These are phyloP conservation scores for Pseudonitzschia multistriata DNA, from an alignment of 108 stramenopile genomes.

Conservation along the genomic window DNA sequence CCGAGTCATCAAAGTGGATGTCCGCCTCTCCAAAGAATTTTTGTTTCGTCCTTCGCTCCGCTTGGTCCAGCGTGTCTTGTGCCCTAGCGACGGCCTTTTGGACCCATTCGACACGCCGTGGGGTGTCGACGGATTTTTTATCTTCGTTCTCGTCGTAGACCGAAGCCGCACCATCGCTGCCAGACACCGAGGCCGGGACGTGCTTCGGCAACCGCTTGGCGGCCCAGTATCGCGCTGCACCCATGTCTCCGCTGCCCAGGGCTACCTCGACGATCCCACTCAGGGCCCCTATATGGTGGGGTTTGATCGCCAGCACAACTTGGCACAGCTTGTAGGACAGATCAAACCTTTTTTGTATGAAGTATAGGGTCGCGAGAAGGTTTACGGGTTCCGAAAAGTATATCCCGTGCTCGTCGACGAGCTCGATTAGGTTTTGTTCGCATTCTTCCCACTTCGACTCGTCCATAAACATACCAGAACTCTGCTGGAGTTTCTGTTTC, in stretches of 20 bases:
- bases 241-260: conserved; percentile 42
- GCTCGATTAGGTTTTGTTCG: conserved; percentile 36
- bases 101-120: conserved; percentile 46
- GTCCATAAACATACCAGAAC: conserved; percentile 32
- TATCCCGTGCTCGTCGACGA: conserved; percentile 62
- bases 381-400: conserved; percentile 74
- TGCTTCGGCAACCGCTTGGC: conserved; percentile 50
- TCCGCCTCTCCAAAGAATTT: conserved; percentile 40
- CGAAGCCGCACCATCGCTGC: neutral
- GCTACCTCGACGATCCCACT: conserved; percentile 70
- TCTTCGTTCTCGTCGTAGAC: neutral
- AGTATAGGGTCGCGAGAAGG: conserved; percentile 71
- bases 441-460: conserved; percentile 50
- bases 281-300: conserved; percentile 84
- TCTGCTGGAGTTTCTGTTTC: conserved; percentile 16
- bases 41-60: conserved; percentile 25
- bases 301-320: conserved; percentile 62
- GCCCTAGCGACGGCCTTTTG: conserved; percentile 31
- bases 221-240: conserved; percentile 56
- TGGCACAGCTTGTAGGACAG: conserved; percentile 58
- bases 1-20: conserved; percentile 12
- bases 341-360: conserved; percentile 51
- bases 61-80: conserved; percentile 16
- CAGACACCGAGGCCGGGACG: neutral
- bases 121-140: conserved; percentile 13